Evolutionary conservation across 139 green algal genomes (phyloP), one percentile per base, ranked within the genome.

Genomic region (Coelastrella sp.): DNA sequence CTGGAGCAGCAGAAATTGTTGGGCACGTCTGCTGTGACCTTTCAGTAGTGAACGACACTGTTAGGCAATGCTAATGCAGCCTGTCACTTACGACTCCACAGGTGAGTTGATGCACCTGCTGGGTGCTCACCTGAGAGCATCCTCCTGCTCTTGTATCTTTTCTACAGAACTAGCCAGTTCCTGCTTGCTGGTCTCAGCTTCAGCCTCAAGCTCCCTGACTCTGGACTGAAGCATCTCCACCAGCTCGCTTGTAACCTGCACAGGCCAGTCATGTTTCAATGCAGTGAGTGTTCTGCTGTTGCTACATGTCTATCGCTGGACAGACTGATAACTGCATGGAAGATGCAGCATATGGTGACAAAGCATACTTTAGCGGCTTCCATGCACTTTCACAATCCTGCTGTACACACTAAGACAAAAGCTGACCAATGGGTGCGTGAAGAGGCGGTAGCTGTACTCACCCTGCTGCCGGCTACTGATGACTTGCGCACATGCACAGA

Each of bases 111-210:
- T 47, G 32, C 14, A 11, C 22, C 11, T 19, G 22, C 83, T 82
- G n/a, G 56, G 22, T 16, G 3, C 81, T 17, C 22, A 95, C 92
- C 88, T 81, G 14, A 90, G 82, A 11, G 58, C 79, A 8, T 86
- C 73, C 19, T 92, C 82, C 19, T 90, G 65, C 5, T 84, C 61
- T 5, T 85, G 20, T 16, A 91, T 76, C 0, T 65, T 17, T 56
- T 78, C 11, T 23, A 23, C 74, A 4, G 84, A 57, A 17, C 80
- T 85, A 19, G 75, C n/a, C 57, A 95, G 86, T 83, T 94, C 87
- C 13, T 77, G n/a, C 84, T 90, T 80, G 57, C 22, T 65, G 7
- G 73, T 58, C 22, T 83, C 85, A 22, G 85, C 68, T 4, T 90
- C 85, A 54, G 82, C 90, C 32, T 86, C 86, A 79, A 90, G 86